Percentiles rank a stretch among this genome's conserved stretches.
Evolutionary conservation across 371 early-diverging fungal species (phyloP).

Genomic region (Rhizopus microsporus): DNA sequence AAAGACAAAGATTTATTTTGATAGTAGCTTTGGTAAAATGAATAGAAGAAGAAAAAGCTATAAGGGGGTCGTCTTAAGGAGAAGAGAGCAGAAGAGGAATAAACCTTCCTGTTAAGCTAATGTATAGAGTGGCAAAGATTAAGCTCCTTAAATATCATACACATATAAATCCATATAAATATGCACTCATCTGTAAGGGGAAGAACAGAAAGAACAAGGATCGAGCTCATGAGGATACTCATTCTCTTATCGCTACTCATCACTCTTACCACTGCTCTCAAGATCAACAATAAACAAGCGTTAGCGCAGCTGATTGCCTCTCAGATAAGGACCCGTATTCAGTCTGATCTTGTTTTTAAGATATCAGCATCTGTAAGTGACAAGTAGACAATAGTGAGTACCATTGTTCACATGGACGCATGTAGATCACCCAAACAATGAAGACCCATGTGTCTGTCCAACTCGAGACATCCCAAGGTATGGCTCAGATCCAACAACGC

Average conservation of each 20-base stretch:
- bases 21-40: no score
- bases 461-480: neutral
- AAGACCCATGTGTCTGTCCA: slow-evolving; percentile 2
- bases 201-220: no score
- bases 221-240: neutral
- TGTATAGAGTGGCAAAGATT: no score
- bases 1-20: no score
- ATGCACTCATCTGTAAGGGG: no score
- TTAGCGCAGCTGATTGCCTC: neutral
- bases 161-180: no score
- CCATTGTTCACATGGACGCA: neutral
- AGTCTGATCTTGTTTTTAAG: slow-evolving; percentile 3
- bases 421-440: slow-evolving; percentile 9
- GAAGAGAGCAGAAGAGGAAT: no score
- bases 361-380: slow-evolving; percentile 8
- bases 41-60: no score
- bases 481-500: neutral
- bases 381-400: neutral
- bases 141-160: no score
- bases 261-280: neutral
- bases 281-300: neutral
- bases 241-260: slow-evolving; percentile 1
- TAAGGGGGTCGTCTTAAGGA: no score
- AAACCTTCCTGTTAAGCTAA: no score
- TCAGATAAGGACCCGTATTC: slow-evolving; percentile 10